Conservation (phyloP, 257 asterid species). For the Solanum etuberosum region DNA sequence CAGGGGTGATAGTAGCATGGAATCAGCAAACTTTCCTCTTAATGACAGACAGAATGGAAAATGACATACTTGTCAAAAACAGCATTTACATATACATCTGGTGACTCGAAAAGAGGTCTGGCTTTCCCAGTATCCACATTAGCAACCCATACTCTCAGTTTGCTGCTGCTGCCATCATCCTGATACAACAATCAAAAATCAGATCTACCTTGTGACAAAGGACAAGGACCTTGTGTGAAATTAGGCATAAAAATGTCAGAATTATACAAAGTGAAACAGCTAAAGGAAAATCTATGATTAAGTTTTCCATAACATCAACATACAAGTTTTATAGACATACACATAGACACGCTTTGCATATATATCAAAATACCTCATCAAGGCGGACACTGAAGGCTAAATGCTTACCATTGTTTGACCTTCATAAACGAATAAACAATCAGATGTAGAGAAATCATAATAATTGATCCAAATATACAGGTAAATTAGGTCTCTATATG, state of each 20-base stretch:
- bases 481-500: neutral
- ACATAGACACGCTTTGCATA: neutral
- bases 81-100: constrained; percentile 67
- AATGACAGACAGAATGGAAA: neutral
- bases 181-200: constrained; percentile 5
- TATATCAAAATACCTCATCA: constrained; percentile 54
- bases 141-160: constrained; percentile 83
- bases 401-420: constrained; percentile 79
- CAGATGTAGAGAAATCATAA: neutral
- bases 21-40: neutral
- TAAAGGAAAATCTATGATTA: neutral
- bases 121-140: constrained; percentile 73
- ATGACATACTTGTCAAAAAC: constrained; percentile 69
- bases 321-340: neutral
- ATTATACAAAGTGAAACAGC: neutral
- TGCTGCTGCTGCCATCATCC: constrained; percentile 83
- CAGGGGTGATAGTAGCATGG: neutral
- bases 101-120: constrained; percentile 62
- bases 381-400: constrained; percentile 73
- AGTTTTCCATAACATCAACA: neutral
- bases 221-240: neutral
- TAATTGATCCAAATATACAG: neutral
- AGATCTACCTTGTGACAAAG: neutral
- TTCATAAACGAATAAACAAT: constrained; percentile 10
- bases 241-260: neutral